Percentiles rank a stretch among this genome's conserved stretches.
Evolutionary conservation across 208 protist species (phyloP).

Genomic region (Lotmaria passim): DNA sequence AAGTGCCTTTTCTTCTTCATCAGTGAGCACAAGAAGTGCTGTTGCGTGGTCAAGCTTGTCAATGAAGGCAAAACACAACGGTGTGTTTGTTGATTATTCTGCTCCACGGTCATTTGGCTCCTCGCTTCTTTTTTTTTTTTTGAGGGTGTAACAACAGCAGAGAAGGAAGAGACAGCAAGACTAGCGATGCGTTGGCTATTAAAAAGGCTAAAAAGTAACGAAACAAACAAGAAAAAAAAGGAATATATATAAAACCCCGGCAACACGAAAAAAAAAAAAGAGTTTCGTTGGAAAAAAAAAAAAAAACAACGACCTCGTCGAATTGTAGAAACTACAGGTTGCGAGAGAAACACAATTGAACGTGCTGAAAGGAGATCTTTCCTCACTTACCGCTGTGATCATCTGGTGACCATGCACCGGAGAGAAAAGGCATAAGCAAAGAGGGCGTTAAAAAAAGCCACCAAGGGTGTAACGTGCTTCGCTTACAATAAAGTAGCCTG

Average conservation of each 20-base stretch:
- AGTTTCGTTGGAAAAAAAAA: constrained; percentile 6
- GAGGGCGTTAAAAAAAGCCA: not conserved
- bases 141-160: constrained; percentile 1
- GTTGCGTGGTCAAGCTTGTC: not conserved
- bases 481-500: no score
- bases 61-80: constrained; percentile 15
- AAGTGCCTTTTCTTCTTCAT: constrained; percentile 14
- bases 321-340: constrained; percentile 5
- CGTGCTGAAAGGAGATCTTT: not conserved
- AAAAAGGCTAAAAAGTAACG: constrained; percentile 8
- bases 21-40: not conserved
- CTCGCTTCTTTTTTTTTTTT: constrained; percentile 2
- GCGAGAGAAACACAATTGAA: not conserved
- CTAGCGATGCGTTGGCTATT: not conserved
- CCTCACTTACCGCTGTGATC: not conserved
- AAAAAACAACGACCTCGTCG: constrained; percentile 10
- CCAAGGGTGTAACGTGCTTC: no score
- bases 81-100: constrained; percentile 17
- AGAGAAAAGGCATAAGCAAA: not conserved
- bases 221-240: constrained; percentile 1
- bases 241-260: constrained; percentile 18
- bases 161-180: constrained; percentile 14
- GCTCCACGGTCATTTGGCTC: not conserved
- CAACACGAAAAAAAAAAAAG: constrained; percentile 16
- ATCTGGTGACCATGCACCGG: constrained; percentile 5